phyloP scores from a whole-genome alignment of 2,329 filamentous ascomycete species.

The Rutstroemia sp. region DNA sequence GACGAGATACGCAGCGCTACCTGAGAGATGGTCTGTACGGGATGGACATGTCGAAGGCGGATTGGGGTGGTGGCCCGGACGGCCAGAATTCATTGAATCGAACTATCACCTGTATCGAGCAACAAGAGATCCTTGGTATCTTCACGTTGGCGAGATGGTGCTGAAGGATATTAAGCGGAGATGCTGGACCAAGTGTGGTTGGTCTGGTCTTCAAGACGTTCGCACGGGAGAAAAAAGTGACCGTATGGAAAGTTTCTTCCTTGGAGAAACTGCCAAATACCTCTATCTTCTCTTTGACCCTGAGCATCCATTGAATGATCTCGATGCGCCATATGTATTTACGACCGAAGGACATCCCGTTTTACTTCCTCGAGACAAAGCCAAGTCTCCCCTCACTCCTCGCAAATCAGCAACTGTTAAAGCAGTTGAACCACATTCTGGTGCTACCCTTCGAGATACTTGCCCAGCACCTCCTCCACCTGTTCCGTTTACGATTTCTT shows the following conservation, averaged over 20 bases:
- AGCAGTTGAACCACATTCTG: conserved; percentile 32
- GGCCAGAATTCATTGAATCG: conserved; percentile 95
- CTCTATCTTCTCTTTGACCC: conserved; percentile 85
- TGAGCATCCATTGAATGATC: conserved; percentile 76
- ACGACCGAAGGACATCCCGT: conserved; percentile 94
- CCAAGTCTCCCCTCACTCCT: conserved; percentile 7
- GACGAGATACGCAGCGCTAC: conserved; percentile 89
- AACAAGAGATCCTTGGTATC: conserved; percentile 91
- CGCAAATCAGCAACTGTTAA: conserved; percentile 14
- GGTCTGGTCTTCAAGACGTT: conserved; percentile 83
- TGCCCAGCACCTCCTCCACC: conserved; percentile 58
- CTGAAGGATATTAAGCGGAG: conserved; percentile 78
- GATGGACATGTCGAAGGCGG: conserved; percentile 79
- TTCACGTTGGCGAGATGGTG: conserved; percentile 94
- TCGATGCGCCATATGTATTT: conserved; percentile 87
- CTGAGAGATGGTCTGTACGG: conserved; percentile 86
- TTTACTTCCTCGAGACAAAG: conserved; percentile 58
- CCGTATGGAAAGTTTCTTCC: conserved; percentile 97
- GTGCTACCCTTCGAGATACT: conserved; percentile 34
- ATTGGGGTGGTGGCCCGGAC: conserved; percentile 88
- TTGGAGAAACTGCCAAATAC: conserved; percentile 95
- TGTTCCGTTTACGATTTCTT: conserved; percentile 66
- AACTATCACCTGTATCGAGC: conserved; percentile 94
- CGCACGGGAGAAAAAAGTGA: conserved; percentile 79
- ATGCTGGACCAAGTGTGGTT: conserved; percentile 87